Conservation (phyloP, 169 alveolate genomes). For the Pseudocohnilembus persalinus region DNA sequence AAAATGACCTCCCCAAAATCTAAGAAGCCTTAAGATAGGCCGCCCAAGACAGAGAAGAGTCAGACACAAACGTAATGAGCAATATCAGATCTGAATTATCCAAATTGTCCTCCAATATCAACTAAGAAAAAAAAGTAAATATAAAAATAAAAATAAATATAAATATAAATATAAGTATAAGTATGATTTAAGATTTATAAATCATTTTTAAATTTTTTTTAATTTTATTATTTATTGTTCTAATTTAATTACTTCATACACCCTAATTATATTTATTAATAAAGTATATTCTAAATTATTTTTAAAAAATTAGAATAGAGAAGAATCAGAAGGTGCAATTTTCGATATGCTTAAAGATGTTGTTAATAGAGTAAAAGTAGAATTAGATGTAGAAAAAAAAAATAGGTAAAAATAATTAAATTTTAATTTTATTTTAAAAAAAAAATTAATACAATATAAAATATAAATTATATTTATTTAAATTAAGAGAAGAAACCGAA, state of each 20-base stretch:
- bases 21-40: slow-evolving; percentile 40
- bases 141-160: no score
- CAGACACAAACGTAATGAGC: slow-evolving; percentile 47
- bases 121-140: slow-evolving; percentile 54
- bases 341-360: slow-evolving; percentile 68
- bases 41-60: slow-evolving; percentile 45
- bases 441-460: no score
- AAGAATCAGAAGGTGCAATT: slow-evolving; percentile 68
- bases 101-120: slow-evolving; percentile 46
- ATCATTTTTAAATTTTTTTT: no score
- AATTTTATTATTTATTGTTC: no score
- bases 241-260: no score
- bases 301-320: slow-evolving; percentile 37
- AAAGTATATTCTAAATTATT: no score
- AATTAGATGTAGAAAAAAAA: slow-evolving; percentile 70
- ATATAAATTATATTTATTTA: neutral
- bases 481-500: slow-evolving; percentile 67
- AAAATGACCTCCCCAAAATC: slow-evolving; percentile 43
- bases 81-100: slow-evolving; percentile 62
- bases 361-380: slow-evolving; percentile 64
- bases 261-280: no score
- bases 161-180: no score
- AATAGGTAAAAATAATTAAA: slow-evolving; percentile 17
- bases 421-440: neutral
- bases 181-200: no score